Base-by-base conservation (phyloP, 2,329 filamentous ascomycete genomes). In the Stagonosporopsis cucurbitacearum region DNA sequence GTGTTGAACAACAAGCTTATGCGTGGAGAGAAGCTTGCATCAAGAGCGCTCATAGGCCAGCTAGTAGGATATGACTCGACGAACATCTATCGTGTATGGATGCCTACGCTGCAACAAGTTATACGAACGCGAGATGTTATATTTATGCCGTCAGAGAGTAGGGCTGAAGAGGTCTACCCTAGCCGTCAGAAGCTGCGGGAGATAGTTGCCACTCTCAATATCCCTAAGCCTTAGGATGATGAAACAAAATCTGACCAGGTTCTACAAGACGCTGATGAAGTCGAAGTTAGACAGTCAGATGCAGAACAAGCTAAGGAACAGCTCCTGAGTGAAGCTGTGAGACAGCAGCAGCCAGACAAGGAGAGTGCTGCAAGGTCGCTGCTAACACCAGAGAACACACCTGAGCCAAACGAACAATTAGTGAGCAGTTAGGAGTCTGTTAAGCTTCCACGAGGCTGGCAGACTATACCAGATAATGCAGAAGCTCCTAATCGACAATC, bases 61-160 rank as follows among this genome's bases (percentile, higher is more conserved):
- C 49, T 67, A 4, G 57, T 65, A 47, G 46, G 58, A 39, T 64
- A 65, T 22, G 37, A 67, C 41, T 44, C 50, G 1, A 58, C 47
- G 2, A 65, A 67, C 40, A 63, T 67, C 26, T 65, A 26, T 26
- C 25, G 9, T 5, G 25, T 26, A 26, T 26, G 9, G 9, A 26
- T 26, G 25, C 25, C 25, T 26, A 26, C 25, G 9, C 25, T 26
- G 25, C 25, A 26, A 26, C 25, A 26, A 26, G 25, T 26, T 26
- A 9, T 26, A 26, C 25, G n/a, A n/a, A n/a, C n/a, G n/a, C n/a
- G n/a, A n/a, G n/a, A n/a, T n/a, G n/a, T n/a, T n/a, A n/a, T n/a
- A n/a, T n/a, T n/a, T n/a, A n/a, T n/a, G n/a, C n/a, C n/a, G n/a
- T n/a, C n/a, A n/a, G n/a, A n/a, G n/a, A n/a, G n/a, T n/a, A n/a